Conservation (phyloP, 2,329 filamentous ascomycete species). For the Thelonectria rubi region DNA sequence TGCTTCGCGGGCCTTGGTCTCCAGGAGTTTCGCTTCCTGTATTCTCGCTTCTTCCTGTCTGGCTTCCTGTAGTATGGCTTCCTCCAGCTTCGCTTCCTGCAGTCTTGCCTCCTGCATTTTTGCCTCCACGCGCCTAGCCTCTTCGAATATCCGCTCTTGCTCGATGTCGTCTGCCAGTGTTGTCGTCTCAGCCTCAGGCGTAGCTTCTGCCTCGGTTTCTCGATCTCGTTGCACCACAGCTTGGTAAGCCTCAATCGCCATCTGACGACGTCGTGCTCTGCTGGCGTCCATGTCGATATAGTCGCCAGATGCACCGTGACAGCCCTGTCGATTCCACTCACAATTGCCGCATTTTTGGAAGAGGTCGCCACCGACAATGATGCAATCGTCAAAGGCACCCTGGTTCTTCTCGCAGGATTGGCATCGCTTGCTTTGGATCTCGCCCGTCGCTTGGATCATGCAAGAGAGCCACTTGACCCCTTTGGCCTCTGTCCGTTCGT, state of each 20-base stretch:
- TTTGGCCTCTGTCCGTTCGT: constrained; percentile 53
- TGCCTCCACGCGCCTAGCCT: too few relatives aligned
- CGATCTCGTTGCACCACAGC: constrained; percentile 21
- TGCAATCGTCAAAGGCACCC: constrained; percentile 57
- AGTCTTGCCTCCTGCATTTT: background rate
- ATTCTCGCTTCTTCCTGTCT: too few relatives aligned
- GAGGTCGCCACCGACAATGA: constrained; percentile 52
- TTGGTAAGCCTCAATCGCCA: constrained; percentile 1
- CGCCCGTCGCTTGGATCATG: constrained; percentile 61
- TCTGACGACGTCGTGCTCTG: constrained; percentile 30
- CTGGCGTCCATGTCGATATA: constrained; percentile 33
- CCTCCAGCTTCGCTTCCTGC: background rate
- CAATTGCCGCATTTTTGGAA: constrained; percentile 62
- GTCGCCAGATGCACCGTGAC: constrained; percentile 45
- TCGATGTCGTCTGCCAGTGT: constrained; percentile 9
- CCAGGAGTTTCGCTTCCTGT: too few relatives aligned
- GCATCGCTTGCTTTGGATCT: constrained; percentile 52
- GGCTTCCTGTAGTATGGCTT: too few relatives aligned
- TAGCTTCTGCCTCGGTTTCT: constrained; percentile 23
- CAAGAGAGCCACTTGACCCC: constrained; percentile 57
- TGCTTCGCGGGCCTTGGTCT: too few relatives aligned
- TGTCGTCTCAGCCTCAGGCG: constrained; percentile 25
- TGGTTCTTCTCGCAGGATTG: constrained; percentile 52
- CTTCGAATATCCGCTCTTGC: background rate
- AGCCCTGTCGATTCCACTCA: constrained; percentile 57